A percentile compares a stretch with the other conserved stretches of the same genome.
Evolutionary conservation across 2,329 filamentous ascomycete genomes (phyloP).

Genomic region (Ophiostoma himal-ulmi): DNA sequence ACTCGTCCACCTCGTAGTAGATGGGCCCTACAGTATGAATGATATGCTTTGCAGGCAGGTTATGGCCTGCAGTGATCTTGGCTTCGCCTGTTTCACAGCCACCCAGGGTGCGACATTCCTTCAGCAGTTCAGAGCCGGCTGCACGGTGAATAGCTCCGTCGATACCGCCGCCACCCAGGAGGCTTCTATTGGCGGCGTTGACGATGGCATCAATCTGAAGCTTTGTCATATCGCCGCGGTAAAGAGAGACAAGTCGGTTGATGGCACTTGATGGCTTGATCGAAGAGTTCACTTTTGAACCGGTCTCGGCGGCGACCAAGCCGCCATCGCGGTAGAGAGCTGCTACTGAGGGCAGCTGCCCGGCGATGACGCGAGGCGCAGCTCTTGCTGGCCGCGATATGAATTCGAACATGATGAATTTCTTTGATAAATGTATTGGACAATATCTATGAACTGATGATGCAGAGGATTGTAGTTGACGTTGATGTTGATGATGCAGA

Average conservation of each 20-base stretch:
- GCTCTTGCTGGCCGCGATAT: not conserved
- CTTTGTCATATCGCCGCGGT: slow-evolving; percentile 74
- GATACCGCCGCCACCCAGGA: slow-evolving; percentile 86
- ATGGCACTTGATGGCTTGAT: slow-evolving; percentile 43
- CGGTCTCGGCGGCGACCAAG: not conserved
- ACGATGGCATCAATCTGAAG: slow-evolving; percentile 77
- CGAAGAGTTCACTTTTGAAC: no score
- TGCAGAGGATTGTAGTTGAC: not conserved
- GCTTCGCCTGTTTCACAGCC: slow-evolving; percentile 73
- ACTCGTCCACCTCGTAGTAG: slow-evolving; percentile 42
- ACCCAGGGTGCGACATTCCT: slow-evolving; percentile 64
- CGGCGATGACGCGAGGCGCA: not conserved
- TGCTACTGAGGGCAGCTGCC: slow-evolving; percentile 2
- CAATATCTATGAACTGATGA: not conserved
- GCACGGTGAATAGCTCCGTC: slow-evolving; percentile 81
- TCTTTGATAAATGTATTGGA: not conserved
- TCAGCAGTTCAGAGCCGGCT: slow-evolving; percentile 62
- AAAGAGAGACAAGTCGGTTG: slow-evolving; percentile 66
- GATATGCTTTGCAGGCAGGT: slow-evolving; percentile 68
- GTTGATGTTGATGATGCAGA: not conserved
- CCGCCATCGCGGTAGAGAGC: not conserved
- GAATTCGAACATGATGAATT: not conserved
- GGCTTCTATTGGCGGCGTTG: slow-evolving; percentile 77
- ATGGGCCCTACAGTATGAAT: slow-evolving; percentile 90
- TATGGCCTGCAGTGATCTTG: slow-evolving; percentile 75